Evolutionary conservation across 805 yeast species (phyloP), one percentile per base, ranked within the genome.

Genomic region (Monosporozyma solicola): DNA sequence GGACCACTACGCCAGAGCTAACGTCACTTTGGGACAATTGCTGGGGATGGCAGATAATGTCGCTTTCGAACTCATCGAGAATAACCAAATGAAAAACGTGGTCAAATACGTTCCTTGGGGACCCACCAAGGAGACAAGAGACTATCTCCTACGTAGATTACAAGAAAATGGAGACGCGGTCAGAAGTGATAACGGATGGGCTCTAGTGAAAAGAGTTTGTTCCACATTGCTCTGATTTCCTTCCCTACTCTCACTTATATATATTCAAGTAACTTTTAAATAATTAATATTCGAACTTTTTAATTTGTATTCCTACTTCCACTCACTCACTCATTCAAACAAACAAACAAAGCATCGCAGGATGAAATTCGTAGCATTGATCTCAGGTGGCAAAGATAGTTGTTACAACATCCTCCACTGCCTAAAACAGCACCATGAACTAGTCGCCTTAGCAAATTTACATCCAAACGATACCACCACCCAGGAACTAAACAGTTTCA

Each of bases 71-170:
- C 76, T 91, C 63, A 80, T 87, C 53, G 71, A 76, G 43, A 75
- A 82, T 48, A 80, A 85, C 59, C 75, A 80, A 47, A 86, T 80
- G 47, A 80, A 77, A 56, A 88, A 88, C 63, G 84, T 91, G 51
- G 84, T 92, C 72, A 92, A 92, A 72, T 91, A 92, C 67, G 97
- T 91, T 57, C 95, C 97, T 16, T 91, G 97, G 97, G 97, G 97
- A 9, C 97, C 97, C 35, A 95, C 96, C 53, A 72, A 81, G 60
- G 97, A 92, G 72, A 90, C 97, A 54, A 89, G 87, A 73, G 96
- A 88, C 61, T 91, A 91, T 66, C 72, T 91, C 56, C 74, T 84
- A 57, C 83, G 98, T 75, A 81, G 98, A 72, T 75, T 91, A 57
- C 97, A 91, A 73, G 98, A 91, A 73, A 91, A 91, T 66, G 97